Evolutionary conservation across 2,329 filamentous ascomycete genomes (phyloP), one percentile per base, ranked within the genome.

Genomic region (Chaetoscypha palmicola): DNA sequence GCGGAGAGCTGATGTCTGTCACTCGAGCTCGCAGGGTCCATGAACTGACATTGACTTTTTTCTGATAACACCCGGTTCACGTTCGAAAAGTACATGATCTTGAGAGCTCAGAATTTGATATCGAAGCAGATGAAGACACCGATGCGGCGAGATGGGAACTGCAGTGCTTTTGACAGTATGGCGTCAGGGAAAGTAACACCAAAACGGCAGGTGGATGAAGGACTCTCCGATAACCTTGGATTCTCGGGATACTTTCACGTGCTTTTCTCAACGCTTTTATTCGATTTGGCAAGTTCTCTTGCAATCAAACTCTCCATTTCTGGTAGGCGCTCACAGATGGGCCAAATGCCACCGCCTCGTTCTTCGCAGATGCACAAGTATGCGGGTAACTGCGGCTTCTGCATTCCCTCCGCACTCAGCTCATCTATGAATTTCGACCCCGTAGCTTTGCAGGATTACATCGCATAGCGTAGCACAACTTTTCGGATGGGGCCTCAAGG

Each of bases 181-280:
- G 21, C 39, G 30, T 30, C 41, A n/a, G n/a, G n/a, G n/a, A n/a
- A n/a, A n/a, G n/a, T n/a, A 24, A 43, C 34, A 26, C 28, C 28
- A 31, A 38, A 24, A 19, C 31, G 34, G 34, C 41, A 43, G 22
- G 35, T 24, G 33, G 5, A 36, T 11, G 28, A 31, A n/a, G n/a
- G n/a, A n/a, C n/a, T n/a, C 3, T 31, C 16, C 28, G 11, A 4
- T 14, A 11, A 8, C 24, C 24, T 12, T 28, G 24, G 24, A 12
- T 28, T 8, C 12, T 28, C 12, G 8, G 4, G 28, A 14, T 9
- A 31, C 16, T 31, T 31, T 31, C 33, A 20, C 10, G 16, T 21
- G 16, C 16, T 36, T 11, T 36, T 19, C 10, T 36, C 33, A 10
- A 10, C 24, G 24, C 24, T 8, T 8, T 28, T 28, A 7, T 28